Evolutionary conservation across 2,329 filamentous ascomycete species (phyloP).

Genomic region (Penicillium vulpinum): DNA sequence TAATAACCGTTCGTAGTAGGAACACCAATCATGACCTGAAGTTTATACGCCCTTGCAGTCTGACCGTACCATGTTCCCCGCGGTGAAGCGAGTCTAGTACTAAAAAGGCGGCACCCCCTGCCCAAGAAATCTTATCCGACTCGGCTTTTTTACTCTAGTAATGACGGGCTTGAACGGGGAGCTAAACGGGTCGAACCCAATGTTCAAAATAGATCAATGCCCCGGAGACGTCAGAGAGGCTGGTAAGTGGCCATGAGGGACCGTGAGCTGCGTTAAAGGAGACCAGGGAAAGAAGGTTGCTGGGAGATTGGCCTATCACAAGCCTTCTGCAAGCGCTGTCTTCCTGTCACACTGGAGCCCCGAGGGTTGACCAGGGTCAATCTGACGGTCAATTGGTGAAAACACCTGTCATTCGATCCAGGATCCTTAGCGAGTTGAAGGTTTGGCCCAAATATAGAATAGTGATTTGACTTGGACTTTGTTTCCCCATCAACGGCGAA

Average conservation of each 20-base stretch:
- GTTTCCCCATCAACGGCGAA: neutral
- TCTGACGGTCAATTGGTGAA: neutral
- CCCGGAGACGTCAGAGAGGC: conserved; percentile 1
- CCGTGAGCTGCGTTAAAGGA: conserved; percentile 8
- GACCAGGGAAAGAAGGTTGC: conserved; percentile 13
- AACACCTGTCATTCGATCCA: neutral
- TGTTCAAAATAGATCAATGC: neutral
- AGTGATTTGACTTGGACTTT: conserved; percentile 1
- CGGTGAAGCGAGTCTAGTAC: neutral
- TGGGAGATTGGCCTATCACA: conserved; percentile 25
- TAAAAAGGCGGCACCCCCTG: neutral
- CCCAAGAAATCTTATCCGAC: neutral
- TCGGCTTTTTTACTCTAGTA: neutral
- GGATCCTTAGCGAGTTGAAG: neutral
- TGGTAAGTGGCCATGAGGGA: conserved; percentile 13
- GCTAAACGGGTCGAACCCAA: neutral
- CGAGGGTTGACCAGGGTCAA: neutral
- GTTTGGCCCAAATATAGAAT: conserved; percentile 10
- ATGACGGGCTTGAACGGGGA: neutral
- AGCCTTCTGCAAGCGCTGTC: conserved; percentile 32
- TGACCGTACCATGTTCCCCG: conserved; percentile 2
- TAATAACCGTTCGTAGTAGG: conserved; percentile 1
- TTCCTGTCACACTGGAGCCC: conserved; percentile 24
- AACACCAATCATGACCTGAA: conserved; percentile 3
- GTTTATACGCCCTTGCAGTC: neutral